Percentiles rank a stretch among this genome's conserved stretches.
Evolutionary conservation across 2,329 filamentous ascomycete genomes (phyloP).

Genomic region (Ascochyta rabiei): DNA sequence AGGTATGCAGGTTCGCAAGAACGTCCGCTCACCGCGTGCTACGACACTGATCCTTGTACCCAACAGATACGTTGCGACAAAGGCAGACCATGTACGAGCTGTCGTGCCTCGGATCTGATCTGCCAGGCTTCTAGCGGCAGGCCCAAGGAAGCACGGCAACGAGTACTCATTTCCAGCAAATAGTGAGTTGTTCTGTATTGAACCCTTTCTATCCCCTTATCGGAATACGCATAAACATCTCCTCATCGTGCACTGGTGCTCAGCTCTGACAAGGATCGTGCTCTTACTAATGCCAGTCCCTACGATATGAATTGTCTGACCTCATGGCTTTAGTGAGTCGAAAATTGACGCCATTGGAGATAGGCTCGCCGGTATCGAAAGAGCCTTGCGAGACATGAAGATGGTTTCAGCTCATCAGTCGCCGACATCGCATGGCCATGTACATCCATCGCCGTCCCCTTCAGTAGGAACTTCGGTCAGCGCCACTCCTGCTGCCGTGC

Average conservation of each 20-base stretch:
- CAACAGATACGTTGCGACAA: slow-evolving; percentile 40
- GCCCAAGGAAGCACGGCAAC: slow-evolving; percentile 30
- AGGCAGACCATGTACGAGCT: slow-evolving; percentile 45
- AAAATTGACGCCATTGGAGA: slow-evolving; percentile 48
- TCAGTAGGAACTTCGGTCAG: slow-evolving; percentile 35
- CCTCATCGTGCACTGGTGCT: neutral
- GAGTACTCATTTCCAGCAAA: slow-evolving; percentile 45
- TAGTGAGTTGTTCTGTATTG: slow-evolving; percentile 35
- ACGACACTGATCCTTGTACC: neutral
- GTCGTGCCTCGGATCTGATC: slow-evolving; percentile 40
- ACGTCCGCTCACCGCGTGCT: neutral
- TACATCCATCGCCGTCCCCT: neutral
- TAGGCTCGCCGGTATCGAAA: slow-evolving; percentile 36
- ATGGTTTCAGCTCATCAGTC: neutral
- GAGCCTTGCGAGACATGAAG: slow-evolving; percentile 22
- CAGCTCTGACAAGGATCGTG: neutral
- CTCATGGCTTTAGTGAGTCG: slow-evolving; percentile 35
- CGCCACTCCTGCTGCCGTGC: slow-evolving; percentile 33
- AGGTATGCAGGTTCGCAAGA: slow-evolving; percentile 11
- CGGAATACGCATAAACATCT: neutral
- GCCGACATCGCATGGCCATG: neutral
- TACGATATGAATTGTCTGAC: neutral
- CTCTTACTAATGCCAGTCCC: neutral
- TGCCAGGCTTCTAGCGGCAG: slow-evolving; percentile 42
- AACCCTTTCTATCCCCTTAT: neutral